Conservation (phyloP, 2,329 filamentous ascomycete genomes). For the Hymenoscyphus infarciens region DNA sequence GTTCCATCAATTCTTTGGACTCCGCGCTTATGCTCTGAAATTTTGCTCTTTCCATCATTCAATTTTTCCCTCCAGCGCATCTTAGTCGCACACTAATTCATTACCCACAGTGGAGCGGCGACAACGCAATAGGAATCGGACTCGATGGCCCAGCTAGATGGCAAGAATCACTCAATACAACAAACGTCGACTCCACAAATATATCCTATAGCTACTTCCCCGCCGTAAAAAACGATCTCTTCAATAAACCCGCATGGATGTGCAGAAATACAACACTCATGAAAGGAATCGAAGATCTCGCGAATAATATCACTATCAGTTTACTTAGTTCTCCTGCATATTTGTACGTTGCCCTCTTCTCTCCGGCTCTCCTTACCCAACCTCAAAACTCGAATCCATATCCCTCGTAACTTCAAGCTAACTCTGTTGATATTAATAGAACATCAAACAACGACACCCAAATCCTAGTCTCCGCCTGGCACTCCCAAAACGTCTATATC, state of each 20-base stretch:
- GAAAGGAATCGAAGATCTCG: conserved; percentile 23
- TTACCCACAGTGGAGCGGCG: too few species aligned
- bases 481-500: not conserved
- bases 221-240: conserved; percentile 2
- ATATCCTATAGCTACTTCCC: not conserved
- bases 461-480: not conserved
- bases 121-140: too few species aligned
- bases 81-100: too few species aligned
- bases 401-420: too few species aligned
- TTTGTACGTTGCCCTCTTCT: too few species aligned
- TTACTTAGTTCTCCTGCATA: conserved; percentile 12
- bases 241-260: conserved; percentile 11
- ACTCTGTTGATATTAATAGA: too few species aligned
- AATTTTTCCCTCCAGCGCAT: too few species aligned
- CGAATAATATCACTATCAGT: conserved; percentile 28
- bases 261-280: conserved; percentile 23
- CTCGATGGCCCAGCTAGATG: not conserved
- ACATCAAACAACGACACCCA: not conserved
- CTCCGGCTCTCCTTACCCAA: too few species aligned
- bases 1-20: too few species aligned
- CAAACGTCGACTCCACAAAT: not conserved
- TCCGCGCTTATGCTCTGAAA: too few species aligned
- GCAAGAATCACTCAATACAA: conserved; percentile 5
- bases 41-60: too few species aligned
- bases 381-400: too few species aligned